Evolutionary conservation across 768 basidiomycete genomes (phyloP).

Genomic region (Suillus plorans): DNA sequence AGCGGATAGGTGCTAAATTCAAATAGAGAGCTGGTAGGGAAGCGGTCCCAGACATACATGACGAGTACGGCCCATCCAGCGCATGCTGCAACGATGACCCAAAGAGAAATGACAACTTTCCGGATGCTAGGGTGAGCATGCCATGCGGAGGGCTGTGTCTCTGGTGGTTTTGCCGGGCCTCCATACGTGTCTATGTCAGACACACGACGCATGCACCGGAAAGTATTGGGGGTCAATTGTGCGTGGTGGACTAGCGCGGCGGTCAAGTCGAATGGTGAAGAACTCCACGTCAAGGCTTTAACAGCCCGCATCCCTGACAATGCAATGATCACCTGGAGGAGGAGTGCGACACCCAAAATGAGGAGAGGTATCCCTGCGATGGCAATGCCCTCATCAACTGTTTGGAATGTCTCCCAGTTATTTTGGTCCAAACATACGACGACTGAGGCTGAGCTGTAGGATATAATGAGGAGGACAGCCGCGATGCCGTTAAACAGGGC

Average conservation of each 20-base stretch:
- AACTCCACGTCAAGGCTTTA: conserved; percentile 33
- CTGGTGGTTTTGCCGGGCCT: no score
- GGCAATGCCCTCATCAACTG: no score
- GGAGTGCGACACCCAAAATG: conserved; percentile 18
- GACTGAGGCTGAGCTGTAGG: conserved; percentile 27
- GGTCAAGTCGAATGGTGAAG: conserved; percentile 29
- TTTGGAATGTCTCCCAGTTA: no score
- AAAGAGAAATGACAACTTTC: no score
- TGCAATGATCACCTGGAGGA: conserved; percentile 19
- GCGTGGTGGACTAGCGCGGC: conserved; percentile 31
- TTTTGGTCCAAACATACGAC: conserved; percentile 3
- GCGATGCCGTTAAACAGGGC: conserved; percentile 18
- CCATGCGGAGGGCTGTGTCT: no score
- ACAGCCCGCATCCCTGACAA: conserved; percentile 21
- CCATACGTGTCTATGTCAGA: no score
- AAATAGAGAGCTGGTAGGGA: no score
- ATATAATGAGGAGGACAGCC: conserved; percentile 28
- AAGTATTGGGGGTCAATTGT: conserved; percentile 15
- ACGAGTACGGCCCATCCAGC: conserved; percentile 22
- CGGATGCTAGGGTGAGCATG: no score
- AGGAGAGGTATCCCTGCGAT: conserved; percentile 24
- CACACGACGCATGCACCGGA: no score
- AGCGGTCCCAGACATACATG: conserved; percentile 4
- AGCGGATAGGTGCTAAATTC: no score
- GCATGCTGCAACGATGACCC: conserved; percentile 18